These are phyloP conservation scores for Blastobotrys serpentis DNA, from an alignment of 1,139 yeast species.

Conservation along the genomic window DNA sequence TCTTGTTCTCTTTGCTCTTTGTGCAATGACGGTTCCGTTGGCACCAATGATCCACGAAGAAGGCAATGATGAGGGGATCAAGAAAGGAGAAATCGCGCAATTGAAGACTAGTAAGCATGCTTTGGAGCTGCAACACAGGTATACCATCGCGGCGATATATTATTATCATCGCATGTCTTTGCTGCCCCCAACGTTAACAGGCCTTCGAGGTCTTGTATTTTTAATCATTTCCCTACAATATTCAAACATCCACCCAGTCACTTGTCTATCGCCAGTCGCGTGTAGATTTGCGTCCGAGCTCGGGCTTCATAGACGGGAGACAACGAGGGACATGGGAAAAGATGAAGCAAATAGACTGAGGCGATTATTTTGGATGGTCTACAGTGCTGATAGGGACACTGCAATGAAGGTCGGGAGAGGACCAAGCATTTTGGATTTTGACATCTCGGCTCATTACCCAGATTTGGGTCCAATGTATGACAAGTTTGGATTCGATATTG, in stretches of 20 bases:
- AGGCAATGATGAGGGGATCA: not conserved
- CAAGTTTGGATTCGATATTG: slow-evolving; percentile 9
- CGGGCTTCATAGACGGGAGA: slow-evolving; percentile 63
- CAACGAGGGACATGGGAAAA: slow-evolving; percentile 42
- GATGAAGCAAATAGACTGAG: slow-evolving; percentile 45
- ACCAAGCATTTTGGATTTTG: slow-evolving; percentile 53
- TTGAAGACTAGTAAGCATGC: slow-evolving; percentile 15
- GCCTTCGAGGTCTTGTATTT: slow-evolving; percentile 26
- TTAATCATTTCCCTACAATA: slow-evolving; percentile 29
- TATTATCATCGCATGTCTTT: slow-evolving; percentile 24
- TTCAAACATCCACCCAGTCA: slow-evolving; percentile 39
- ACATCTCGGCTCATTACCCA: slow-evolving; percentile 33
- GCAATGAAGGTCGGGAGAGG: slow-evolving; percentile 61
- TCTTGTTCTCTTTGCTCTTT: slow-evolving; percentile 26
- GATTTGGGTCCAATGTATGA: slow-evolving; percentile 2
- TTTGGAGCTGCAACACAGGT: slow-evolving; percentile 12
- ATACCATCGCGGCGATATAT: slow-evolving; percentile 24
- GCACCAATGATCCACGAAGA: not conserved
- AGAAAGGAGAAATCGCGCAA: not conserved
- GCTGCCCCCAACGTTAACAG: slow-evolving; percentile 24
- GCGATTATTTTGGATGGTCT: slow-evolving; percentile 57
- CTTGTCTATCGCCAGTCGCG: slow-evolving; percentile 50
- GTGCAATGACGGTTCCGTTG: slow-evolving; percentile 23
- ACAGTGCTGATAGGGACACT: slow-evolving; percentile 52
- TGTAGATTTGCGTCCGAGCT: slow-evolving; percentile 61